Evolutionary conservation across 2,329 filamentous ascomycete species (phyloP), one percentile per base, ranked within the genome.

Genomic region (Bipolaris oryzae): DNA sequence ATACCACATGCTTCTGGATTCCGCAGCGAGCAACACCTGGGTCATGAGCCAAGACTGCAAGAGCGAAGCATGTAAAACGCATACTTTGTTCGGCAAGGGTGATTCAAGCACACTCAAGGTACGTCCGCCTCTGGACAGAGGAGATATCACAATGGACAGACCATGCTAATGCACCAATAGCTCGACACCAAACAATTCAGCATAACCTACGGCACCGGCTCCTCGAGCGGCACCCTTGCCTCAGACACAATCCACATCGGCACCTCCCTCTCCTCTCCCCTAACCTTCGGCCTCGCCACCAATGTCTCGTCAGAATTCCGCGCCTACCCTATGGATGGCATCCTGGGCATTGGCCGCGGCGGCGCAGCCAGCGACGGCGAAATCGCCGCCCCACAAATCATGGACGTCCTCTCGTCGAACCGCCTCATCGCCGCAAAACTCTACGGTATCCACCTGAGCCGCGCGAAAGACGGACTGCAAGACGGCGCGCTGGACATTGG

Each of bases 281-380:
- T 92, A 66, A 80, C 85, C 3, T 90, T 96, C 68, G 92, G 92
- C 4, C 77, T 93, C 57, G 91, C 89, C 20, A 84, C 83, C 33
- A 83, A 83, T 21, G 90, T 90, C 1, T 92, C 90, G 1, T 77
- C 85, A 49, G 87, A 95, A 61, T 96, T 96, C 74, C 77, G 80
- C 25, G 83, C 84, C 50, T 96, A 94, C 67, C 89, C 91, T 1
- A 92, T 96, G 75, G 92, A 96, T 73, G 92, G 92, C 21, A 96
- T 96, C 46, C 79, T 96, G 2, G 92, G 92, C 3, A 78, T 96
- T 21, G 89, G 90, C 15, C 87, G 88, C 66, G 84, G 83, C 66
- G 83, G 83, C 58, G 78, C 81, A 28, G 61, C 45, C 5, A 45
- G 33, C 13, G 13, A 83, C 2, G 80, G 79, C 34, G 83, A 73